Conservation (phyloP, 208 protist genomes). For the Leishmania aethiopica region DNA sequence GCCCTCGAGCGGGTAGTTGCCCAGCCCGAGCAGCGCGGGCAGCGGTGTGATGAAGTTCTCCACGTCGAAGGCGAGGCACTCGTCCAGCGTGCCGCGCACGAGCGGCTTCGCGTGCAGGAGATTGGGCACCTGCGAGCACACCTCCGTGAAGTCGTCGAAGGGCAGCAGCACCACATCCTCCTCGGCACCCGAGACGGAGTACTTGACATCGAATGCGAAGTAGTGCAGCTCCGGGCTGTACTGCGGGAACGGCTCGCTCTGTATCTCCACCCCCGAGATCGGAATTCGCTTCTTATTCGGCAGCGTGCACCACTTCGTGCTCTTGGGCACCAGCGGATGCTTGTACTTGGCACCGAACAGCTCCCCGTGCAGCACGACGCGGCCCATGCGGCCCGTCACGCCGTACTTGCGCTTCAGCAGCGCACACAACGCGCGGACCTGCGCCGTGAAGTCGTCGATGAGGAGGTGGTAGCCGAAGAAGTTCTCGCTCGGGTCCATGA, state of each 20-base stretch:
- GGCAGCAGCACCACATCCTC: constrained; percentile 75
- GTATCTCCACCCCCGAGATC: constrained; percentile 80
- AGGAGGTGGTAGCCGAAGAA: constrained; percentile 92
- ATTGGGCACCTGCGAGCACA: constrained; percentile 70
- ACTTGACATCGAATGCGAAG: constrained; percentile 87
- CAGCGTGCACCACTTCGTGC: constrained; percentile 81
- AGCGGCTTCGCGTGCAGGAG: constrained; percentile 78
- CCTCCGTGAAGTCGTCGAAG: constrained; percentile 81
- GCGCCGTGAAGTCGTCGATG: constrained; percentile 65
- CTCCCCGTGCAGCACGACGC: constrained; percentile 82
- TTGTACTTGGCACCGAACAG: constrained; percentile 89
- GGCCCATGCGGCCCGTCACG: constrained; percentile 59
- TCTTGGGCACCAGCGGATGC: constrained; percentile 85
- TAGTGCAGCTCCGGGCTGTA: constrained; percentile 91
- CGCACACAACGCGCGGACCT: constrained; percentile 66
- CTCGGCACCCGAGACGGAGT: constrained; percentile 78
- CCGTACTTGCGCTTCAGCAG: constrained; percentile 79
- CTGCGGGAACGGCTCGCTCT: constrained; percentile 86
- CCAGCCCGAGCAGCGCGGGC: constrained; percentile 80
- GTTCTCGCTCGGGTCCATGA: constrained; percentile 90
- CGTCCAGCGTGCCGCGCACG: constrained; percentile 81
- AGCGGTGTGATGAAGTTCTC: constrained; percentile 87
- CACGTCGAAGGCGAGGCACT: constrained; percentile 88
- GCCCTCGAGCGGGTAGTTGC: constrained; percentile 88
- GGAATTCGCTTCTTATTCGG: constrained; percentile 82